Evolutionary conservation across 192 early-diverging fungal genomes (phyloP).

Genomic region (Glomus cerebriforme): DNA sequence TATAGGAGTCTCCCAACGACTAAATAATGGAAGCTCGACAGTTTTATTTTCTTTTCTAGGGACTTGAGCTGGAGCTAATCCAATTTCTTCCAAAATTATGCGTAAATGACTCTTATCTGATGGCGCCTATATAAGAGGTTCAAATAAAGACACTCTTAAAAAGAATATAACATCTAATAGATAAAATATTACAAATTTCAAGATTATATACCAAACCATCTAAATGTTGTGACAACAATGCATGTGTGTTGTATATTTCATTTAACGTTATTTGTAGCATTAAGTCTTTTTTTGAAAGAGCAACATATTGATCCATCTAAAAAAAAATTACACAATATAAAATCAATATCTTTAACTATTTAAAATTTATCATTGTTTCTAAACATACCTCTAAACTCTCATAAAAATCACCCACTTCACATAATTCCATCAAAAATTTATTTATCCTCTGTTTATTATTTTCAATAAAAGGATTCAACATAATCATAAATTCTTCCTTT

Average conservation of each 20-base stretch:
- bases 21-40: slow-evolving; percentile 74
- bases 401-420: slow-evolving; percentile 94
- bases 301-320: slow-evolving; percentile 96
- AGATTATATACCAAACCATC: slow-evolving; percentile 58
- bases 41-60: slow-evolving; percentile 79
- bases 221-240: slow-evolving; percentile 78
- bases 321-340: not conserved
- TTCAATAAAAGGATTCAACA: slow-evolving; percentile 88
- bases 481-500: slow-evolving; percentile 91
- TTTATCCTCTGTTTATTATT: slow-evolving; percentile 83
- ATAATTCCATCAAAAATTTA: slow-evolving; percentile 86
- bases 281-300: slow-evolving; percentile 90
- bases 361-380: not conserved
- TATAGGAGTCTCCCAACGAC: slow-evolving; percentile 83
- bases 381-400: slow-evolving; percentile 76
- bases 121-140: slow-evolving; percentile 50
- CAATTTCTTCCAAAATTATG: slow-evolving; percentile 77
- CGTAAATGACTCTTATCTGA: slow-evolving; percentile 80
- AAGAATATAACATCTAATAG: not conserved
- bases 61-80: slow-evolving; percentile 70
- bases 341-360: not conserved
- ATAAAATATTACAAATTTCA: not conserved
- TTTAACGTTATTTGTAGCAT: slow-evolving; percentile 88
- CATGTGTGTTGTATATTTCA: slow-evolving; percentile 93
- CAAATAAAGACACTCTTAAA: not conserved